Conservation (phyloP, 164 flowering plant genomes). For the Saururus chinensis region DNA sequence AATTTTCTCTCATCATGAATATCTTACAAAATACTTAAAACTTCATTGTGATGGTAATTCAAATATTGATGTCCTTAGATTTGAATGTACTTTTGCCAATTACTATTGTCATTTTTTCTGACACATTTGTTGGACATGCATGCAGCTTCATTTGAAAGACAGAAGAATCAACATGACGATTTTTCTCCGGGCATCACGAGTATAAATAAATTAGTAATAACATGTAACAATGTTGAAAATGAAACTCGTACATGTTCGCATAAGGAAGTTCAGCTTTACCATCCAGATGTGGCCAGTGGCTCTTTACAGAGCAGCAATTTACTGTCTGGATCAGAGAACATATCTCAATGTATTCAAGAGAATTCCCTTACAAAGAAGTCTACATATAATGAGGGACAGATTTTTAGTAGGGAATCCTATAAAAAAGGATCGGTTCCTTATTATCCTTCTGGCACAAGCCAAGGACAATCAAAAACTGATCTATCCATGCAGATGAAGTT, state of each 20-base stretch:
- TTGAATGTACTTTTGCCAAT: not conserved
- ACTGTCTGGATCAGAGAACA: conserved; percentile 9
- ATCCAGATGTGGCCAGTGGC: conserved; percentile 7
- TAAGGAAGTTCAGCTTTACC: conserved; percentile 10
- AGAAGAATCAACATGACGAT: not conserved
- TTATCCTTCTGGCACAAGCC: conserved; percentile 12
- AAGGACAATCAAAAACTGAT: conserved; percentile 17
- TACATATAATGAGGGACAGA: conserved; percentile 10
- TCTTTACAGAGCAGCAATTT: conserved; percentile 8
- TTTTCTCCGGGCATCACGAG: not conserved
- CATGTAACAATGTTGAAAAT: not conserved
- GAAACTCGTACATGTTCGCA: conserved; percentile 14
- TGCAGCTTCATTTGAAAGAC: conserved; percentile 3
- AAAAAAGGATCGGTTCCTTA: conserved; percentile 19
- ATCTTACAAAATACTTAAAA: too few species aligned
- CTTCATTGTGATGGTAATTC: too few species aligned
- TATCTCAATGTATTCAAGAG: conserved; percentile 20
- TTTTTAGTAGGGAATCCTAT: conserved; percentile 15
- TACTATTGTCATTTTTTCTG: not conserved
- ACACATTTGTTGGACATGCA: not conserved
- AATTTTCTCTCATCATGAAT: too few species aligned
- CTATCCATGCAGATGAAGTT: conserved; percentile 15
- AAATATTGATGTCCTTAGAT: too few species aligned
- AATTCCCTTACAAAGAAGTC: conserved; percentile 4
- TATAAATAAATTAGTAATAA: conserved; percentile 4